Evolutionary conservation across 768 basidiomycete genomes (phyloP), one percentile per base, ranked within the genome.

Genomic region (Mycena rosella): DNA sequence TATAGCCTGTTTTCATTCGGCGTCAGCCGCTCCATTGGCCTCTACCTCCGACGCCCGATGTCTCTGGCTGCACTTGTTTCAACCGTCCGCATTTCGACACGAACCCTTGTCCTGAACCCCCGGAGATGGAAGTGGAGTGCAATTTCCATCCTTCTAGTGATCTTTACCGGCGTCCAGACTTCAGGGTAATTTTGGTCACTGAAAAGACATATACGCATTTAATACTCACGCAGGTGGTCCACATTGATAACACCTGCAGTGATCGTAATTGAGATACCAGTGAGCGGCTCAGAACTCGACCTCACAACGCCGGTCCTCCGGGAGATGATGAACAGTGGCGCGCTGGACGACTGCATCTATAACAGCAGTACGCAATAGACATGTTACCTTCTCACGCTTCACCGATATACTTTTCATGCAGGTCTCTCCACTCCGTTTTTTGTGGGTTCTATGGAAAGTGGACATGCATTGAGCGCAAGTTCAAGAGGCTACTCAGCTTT

Each of bases 151-250:
- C 14, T 55, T 15, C 13, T 63, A 1, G 1, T 55, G 15, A 13
- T 34, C n/a, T 34, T 63, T 20, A 30, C 61, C 15, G 52, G 61
- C 1, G 15, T 63, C 36, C 61, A 63, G n/a, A 63, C 61, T 10
- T 54, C 52, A 4, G 44, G 61, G 61, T n/a, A n/a, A n/a, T n/a
- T n/a, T 47, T 26, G 20, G 26, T 36, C 11, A 34, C 32, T 34
- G 32, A 5, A 34, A 34, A 5, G 32, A 6, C 32, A 5, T 11
- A 34, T 34, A 5, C 11, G 32, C 32, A 3, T 55, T 17, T 22
- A 11, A 36, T 22, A 30, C 32, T 4, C 36, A 45, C 38, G 3
- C n/a, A 45, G 44, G 20, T 45, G 44, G 44, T 45, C 44, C 8
- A 45, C 44, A 17, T n/a, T 42, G 20, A 42, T 42, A 42, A 42